A percentile compares a stretch with the other conserved stretches of the same genome.
These are phyloP conservation scores for Dryadomyces quercus-mongolicae DNA, from an alignment of 2,329 filamentous ascomycete genomes.

Conservation along the genomic window DNA sequence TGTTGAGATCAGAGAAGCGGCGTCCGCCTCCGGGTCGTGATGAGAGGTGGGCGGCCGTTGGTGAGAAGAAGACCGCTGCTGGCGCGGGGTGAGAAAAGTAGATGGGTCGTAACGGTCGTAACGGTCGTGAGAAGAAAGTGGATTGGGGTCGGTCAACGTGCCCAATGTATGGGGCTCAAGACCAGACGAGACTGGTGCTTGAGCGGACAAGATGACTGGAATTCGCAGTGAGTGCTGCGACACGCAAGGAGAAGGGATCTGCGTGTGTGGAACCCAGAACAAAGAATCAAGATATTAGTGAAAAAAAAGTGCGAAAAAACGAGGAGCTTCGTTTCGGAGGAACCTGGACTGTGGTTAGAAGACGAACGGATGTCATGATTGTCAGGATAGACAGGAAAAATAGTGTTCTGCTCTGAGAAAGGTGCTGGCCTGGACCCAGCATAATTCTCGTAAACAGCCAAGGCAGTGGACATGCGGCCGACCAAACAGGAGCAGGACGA, in stretches of 20 bases:
- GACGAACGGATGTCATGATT: no score
- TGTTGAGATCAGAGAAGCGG: slow-evolving; percentile 27
- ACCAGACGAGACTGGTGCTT: slow-evolving; percentile 10
- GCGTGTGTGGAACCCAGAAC: not conserved
- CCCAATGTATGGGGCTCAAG: slow-evolving; percentile 5
- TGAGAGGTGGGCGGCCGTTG: slow-evolving; percentile 21
- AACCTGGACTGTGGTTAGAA: no score
- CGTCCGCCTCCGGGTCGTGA: slow-evolving; percentile 14
- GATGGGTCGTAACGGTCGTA: slow-evolving; percentile 40
- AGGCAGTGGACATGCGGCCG: no score
- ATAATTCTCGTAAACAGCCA: no score
- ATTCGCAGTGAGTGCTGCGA: slow-evolving; percentile 7
- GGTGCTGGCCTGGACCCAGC: no score
- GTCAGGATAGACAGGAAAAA: no score
- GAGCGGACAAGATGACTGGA: slow-evolving; percentile 8
- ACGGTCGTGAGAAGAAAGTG: slow-evolving; percentile 32
- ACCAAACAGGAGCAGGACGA: no score
- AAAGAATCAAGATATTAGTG: not conserved
- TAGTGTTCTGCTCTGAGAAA: no score
- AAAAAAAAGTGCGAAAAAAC: not conserved
- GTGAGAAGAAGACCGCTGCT: slow-evolving; percentile 23
- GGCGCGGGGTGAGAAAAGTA: slow-evolving; percentile 23
- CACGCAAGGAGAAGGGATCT: not conserved
- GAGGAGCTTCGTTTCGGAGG: not conserved
- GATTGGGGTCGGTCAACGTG: slow-evolving; percentile 10